Conservation (phyloP, 495 filamentous ascomycete species). For the Xanthoparmelia taractica region DNA sequence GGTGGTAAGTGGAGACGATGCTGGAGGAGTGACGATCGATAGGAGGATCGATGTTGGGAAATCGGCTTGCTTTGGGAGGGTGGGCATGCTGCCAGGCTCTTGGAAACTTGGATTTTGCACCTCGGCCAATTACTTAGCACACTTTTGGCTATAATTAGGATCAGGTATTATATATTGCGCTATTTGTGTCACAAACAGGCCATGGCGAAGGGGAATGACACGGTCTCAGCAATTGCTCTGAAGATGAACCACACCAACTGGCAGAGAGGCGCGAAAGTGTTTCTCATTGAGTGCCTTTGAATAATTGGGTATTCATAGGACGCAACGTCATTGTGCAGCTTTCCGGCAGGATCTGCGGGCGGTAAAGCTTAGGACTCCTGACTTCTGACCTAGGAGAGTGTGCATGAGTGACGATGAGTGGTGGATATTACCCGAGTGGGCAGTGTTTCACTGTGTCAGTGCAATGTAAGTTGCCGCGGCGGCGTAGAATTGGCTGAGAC, state of each 20-base stretch:
- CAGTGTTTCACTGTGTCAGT: background rate
- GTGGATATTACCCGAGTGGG: background rate
- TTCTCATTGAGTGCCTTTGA: too few relatives aligned
- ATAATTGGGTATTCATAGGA: background rate
- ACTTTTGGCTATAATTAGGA: conserved; percentile 3
- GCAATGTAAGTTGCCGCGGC: background rate
- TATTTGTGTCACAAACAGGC: background rate
- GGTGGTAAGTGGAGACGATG: conserved; percentile 32
- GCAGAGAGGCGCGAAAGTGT: too few relatives aligned
- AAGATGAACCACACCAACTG: background rate
- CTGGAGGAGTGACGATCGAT: conserved; percentile 39
- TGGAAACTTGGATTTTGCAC: background rate
- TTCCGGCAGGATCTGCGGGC: background rate
- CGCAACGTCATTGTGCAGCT: background rate
- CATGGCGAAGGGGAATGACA: background rate
- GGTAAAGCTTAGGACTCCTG: background rate
- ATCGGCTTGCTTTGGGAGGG: conserved; percentile 38
- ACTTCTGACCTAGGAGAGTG: background rate
- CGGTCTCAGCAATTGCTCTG: background rate
- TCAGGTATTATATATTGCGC: conserved; percentile 12
- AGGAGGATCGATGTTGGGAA: conserved; percentile 44
- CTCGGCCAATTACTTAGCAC: background rate
- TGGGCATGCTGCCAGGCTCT: conserved; percentile 28
- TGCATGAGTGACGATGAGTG: conserved; percentile 3
- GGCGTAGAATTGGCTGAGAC: background rate